These are phyloP conservation scores for Ophiostoma ulmi DNA, from an alignment of 2,329 filamentous ascomycete genomes.

Conservation along the genomic window DNA sequence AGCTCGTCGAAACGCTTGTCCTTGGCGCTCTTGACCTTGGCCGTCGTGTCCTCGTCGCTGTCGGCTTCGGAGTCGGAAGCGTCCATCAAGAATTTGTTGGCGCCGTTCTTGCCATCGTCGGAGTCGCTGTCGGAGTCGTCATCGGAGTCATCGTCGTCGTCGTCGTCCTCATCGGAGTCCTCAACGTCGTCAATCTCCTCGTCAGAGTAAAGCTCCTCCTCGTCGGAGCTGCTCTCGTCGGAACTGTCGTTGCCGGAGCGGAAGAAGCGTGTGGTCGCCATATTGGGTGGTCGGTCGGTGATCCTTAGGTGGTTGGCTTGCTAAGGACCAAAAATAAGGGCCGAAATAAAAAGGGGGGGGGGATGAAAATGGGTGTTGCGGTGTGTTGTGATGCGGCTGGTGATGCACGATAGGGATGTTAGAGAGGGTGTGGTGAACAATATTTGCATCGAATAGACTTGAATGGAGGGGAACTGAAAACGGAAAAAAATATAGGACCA, in stretches of 20 bases:
- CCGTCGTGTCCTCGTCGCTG: constrained; percentile 79
- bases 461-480: constrained; percentile 24
- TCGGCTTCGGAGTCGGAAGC: constrained; percentile 65
- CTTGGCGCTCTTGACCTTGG: constrained; percentile 93
- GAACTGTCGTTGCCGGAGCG: constrained; percentile 88
- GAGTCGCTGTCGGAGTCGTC: constrained; percentile 50
- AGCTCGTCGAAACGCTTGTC: constrained; percentile 95
- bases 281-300: constrained; percentile 41
- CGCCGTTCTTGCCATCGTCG: constrained; percentile 61
- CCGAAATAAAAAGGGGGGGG: neutral
- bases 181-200: constrained; percentile 55
- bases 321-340: neutral
- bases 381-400: neutral
- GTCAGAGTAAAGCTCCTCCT: constrained; percentile 89
- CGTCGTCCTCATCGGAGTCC: constrained; percentile 59
- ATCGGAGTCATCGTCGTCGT: constrained; percentile 58
- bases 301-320: constrained; percentile 12
- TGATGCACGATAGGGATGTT: constrained; percentile 20
- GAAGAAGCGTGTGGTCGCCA: constrained; percentile 84
- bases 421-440: neutral
- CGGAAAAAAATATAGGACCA: constrained; percentile 22
- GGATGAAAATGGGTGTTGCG: neutral
- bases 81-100: constrained; percentile 76
- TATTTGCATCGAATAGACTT: neutral
- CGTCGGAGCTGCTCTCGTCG: constrained; percentile 89